These are phyloP conservation scores for Monilinia vaccinii-corymbosi DNA, from an alignment of 2,329 filamentous ascomycete genomes.

Conservation along the genomic window DNA sequence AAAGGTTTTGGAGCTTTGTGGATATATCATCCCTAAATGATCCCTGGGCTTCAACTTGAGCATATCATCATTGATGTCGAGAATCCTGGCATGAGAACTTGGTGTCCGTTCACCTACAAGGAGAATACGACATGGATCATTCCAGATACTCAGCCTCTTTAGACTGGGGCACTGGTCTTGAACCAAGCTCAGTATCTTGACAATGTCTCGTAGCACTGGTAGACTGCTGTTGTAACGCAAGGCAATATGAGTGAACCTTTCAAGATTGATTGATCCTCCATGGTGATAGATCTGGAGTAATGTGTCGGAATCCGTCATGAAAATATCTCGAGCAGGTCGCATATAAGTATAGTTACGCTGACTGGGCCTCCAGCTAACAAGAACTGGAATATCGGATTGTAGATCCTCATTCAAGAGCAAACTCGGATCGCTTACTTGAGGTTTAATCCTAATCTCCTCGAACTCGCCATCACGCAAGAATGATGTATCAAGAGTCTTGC, in stretches of 20 bases:
- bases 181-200: background rate
- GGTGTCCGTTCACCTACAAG: background rate
- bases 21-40: background rate
- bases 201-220: too few species aligned
- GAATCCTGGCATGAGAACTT: background rate
- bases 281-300: fast-evolving
- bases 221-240: background rate
- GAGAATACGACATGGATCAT: too few species aligned
- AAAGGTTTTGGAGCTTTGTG: too few species aligned
- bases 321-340: background rate
- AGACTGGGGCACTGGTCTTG: background rate
- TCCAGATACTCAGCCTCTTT: background rate
- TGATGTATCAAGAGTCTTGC: background rate
- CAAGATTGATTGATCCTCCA: background rate
- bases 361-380: background rate
- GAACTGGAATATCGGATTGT: too few species aligned
- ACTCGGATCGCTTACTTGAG: background rate
- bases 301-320: fast-evolving
- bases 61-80: background rate
- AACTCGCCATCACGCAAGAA: background rate
- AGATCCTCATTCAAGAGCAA: too few species aligned
- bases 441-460: background rate
- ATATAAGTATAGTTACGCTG: background rate
- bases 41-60: background rate
- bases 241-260: background rate